A percentile compares a stretch with the other conserved stretches of the same genome.
These are phyloP conservation scores for Capsella bursapastoris DNA, from an alignment of 345 rosid species.

Conservation along the genomic window DNA sequence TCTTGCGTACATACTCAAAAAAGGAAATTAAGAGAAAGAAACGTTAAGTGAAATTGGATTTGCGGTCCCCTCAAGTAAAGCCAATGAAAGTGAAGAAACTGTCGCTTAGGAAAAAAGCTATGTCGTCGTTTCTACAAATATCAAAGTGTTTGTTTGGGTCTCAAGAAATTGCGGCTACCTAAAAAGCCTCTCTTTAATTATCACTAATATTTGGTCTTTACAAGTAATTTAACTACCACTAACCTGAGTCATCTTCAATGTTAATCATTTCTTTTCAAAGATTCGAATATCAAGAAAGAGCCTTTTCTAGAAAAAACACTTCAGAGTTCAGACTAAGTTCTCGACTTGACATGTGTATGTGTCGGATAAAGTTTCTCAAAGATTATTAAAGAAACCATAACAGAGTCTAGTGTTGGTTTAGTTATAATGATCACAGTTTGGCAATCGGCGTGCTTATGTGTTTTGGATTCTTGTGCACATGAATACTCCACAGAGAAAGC, in stretches of 20 bases:
- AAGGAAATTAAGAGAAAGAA: no score
- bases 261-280: conserved; percentile 35
- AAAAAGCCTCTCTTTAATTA: conserved; percentile 28
- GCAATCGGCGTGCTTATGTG: conserved; percentile 43
- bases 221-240: conserved; percentile 28
- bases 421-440: conserved; percentile 21
- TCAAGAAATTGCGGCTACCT: conserved; percentile 78
- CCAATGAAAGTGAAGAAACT: conserved; percentile 40
- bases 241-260: conserved; percentile 22
- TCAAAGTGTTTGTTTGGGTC: conserved; percentile 56
- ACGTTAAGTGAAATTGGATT: conserved; percentile 19
- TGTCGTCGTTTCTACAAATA: conserved; percentile 11
- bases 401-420: conserved; percentile 9
- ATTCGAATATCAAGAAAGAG: conserved; percentile 36
- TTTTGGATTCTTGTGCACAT: conserved; percentile 34
- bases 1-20: not conserved
- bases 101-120: conserved; percentile 7
- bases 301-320: conserved; percentile 25
- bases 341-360: conserved; percentile 49
- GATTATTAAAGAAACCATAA: conserved; percentile 16
- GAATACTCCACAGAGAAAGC: conserved; percentile 18
- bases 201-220: conserved; percentile 36
- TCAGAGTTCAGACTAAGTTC: conserved; percentile 46
- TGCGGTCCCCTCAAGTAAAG: conserved; percentile 55
- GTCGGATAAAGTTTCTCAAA: conserved; percentile 26